These are phyloP conservation scores for thale cress (Arabidopsis thaliana) DNA, from an alignment of 345 rosid species.

Conservation along the genomic window DNA sequence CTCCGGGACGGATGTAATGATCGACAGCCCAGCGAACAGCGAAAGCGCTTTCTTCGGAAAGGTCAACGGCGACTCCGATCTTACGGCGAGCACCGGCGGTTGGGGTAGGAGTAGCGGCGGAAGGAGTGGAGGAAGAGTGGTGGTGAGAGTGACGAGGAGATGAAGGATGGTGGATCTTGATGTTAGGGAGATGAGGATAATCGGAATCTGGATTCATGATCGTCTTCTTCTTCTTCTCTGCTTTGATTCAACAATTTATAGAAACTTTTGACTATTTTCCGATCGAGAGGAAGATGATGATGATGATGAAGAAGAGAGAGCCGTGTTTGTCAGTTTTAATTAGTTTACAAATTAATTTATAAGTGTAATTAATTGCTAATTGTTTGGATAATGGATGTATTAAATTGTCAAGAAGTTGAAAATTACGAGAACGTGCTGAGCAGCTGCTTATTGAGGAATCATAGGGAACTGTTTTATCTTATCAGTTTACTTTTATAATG, in stretches of 20 bases:
- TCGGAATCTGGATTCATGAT: conserved; percentile 54
- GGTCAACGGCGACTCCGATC: conserved; percentile 94
- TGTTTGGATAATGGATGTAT: conserved; percentile 33
- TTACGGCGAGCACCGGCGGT: conserved; percentile 87
- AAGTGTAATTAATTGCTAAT: conserved; percentile 1
- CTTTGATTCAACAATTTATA: not conserved
- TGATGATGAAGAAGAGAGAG: conserved; percentile 21
- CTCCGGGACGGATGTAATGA: conserved; percentile 91
- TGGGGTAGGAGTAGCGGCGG: conserved; percentile 66
- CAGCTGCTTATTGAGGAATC: not conserved
- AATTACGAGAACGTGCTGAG: conserved; percentile 36
- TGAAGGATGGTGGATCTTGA: conserved; percentile 70
- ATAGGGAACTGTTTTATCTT: not conserved
- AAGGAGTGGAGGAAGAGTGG: conserved; percentile 49
- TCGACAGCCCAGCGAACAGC: conserved; percentile 92
- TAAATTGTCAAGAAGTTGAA: conserved; percentile 3
- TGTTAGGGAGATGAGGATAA: conserved; percentile 69
- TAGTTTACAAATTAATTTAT: not conserved
- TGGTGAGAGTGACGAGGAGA: conserved; percentile 51
- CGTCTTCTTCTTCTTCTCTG: not conserved
- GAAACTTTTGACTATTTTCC: not conserved
- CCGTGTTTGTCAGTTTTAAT: not conserved
- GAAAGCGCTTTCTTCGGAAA: conserved; percentile 79
- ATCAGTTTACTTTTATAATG: not conserved
- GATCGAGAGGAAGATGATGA: not conserved